Base-by-base conservation (phyloP, 1,139 yeast species). In the Saccharomyces hybrid region DNA sequence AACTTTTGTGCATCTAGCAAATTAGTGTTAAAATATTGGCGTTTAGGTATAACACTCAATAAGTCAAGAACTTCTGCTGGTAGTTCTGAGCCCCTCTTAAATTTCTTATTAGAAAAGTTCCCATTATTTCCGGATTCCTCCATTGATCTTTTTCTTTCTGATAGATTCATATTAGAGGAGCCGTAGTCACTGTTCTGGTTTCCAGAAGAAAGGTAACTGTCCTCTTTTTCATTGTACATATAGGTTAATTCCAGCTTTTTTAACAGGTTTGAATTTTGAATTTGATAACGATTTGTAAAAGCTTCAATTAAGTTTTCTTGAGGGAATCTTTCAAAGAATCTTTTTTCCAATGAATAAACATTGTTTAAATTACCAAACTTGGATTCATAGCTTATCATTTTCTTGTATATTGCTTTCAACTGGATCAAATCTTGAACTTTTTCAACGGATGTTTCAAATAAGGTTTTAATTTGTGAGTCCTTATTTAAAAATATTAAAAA, bases 391-490 rank as follows among this genome's bases (percentile, higher is more conserved):
- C 73, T 71, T 46, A 79, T 69, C 66, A 78, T 82, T 48, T 79
- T 70, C 57, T 75, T 75, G 59, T 76, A 80, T 47, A 84, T 68
- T 12, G 71, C 69, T 55, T 75, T 71, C 50, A 79, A 70, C 54
- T 71, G 67, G 49, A 54, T 56, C 8, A 57, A 50, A 32, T 69
- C 67, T 34, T 66, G 63, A 57, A 81, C 69, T 55, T 75, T 77
- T 21, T 77, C 76, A 2, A 81, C 71, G 0, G 84, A 77, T 12
- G 82, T 76, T 70, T 93, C 98, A 67, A 93, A 86, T 48, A 89
- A 76, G 11, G 90, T 89, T 61, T 93, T 83, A 16, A 91, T 88
- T 64, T 86, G 88, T 34, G 88, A 86, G 56, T 84, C 86, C 68
- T 90, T 96, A 67, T 86, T 86, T 44, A 80, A 78, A 61, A 79